Evolutionary conservation across 345 rosid genomes (phyloP).

Genomic region (Hirschfeldia incana): DNA sequence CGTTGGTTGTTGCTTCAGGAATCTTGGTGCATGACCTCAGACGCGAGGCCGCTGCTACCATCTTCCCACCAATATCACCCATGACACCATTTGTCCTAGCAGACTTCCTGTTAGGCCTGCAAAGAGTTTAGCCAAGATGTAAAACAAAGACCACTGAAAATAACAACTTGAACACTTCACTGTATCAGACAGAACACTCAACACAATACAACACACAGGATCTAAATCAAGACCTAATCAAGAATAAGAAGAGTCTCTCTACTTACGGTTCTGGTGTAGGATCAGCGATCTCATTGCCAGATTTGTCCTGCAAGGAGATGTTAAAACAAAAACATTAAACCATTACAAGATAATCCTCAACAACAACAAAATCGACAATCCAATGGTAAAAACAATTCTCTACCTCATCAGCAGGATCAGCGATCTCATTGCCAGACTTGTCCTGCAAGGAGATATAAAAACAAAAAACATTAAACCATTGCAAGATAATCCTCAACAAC

Average conservation of each 20-base stretch:
- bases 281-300: slow-evolving; percentile 8
- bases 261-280: slow-evolving; percentile 29
- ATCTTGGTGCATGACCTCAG: background rate
- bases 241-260: background rate
- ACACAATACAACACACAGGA: background rate
- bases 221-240: background rate
- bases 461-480: background rate
- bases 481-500: background rate
- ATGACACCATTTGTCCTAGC: background rate
- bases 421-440: background rate
- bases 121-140: background rate
- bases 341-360: slow-evolving; percentile 1
- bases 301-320: background rate
- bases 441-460: slow-evolving; percentile 5
- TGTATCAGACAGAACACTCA: background rate
- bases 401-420: slow-evolving; percentile 26
- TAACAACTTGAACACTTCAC: background rate
- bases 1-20: background rate
- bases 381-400: background rate
- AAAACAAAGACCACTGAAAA: background rate
- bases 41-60: slow-evolving; percentile 33
- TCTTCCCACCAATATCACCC: slow-evolving; percentile 24
- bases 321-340: background rate
- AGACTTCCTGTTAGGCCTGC: background rate
- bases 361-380: background rate